phyloP scores from a whole-genome alignment of 2,329 filamentous ascomycete genomes.

The Trichoderma asperellum region DNA sequence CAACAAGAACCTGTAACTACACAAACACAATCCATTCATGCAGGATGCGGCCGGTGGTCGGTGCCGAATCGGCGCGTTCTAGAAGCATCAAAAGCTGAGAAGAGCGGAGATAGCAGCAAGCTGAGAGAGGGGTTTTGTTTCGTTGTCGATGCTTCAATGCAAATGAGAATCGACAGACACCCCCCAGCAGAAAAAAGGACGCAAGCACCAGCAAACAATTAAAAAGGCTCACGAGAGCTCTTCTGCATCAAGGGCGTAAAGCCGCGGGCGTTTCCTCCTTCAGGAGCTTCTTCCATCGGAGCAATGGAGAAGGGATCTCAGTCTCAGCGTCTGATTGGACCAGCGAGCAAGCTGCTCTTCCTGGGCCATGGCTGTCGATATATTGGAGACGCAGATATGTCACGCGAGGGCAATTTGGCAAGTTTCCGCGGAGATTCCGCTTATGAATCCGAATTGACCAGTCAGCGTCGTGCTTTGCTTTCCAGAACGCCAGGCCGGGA shows the following conservation, averaged over 20 bases:
- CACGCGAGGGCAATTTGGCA: background rate
- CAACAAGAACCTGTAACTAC: too few species aligned
- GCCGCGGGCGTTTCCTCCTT: background rate
- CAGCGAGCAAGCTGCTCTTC: background rate
- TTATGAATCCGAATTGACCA: conserved; percentile 12
- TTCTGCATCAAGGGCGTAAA: background rate
- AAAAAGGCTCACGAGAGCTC: background rate
- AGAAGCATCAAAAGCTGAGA: background rate
- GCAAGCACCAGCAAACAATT: background rate
- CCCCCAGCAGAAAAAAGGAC: background rate
- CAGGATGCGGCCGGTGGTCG: background rate
- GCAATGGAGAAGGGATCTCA: background rate
- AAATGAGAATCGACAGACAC: background rate
- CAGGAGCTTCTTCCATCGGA: background rate
- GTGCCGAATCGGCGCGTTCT: conserved; percentile 18
- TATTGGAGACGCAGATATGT: background rate
- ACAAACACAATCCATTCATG: background rate
- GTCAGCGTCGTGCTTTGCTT: conserved; percentile 3
- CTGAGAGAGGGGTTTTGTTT: background rate
- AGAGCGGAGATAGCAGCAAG: background rate
- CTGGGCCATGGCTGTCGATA: background rate
- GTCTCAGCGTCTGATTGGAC: background rate
- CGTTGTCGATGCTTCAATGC: background rate
- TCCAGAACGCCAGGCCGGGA: background rate
- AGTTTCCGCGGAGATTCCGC: conserved; percentile 25